Evolutionary conservation across 1,284 basidiomycete genomes (phyloP).

Genomic region (Trichosporon faecale): DNA sequence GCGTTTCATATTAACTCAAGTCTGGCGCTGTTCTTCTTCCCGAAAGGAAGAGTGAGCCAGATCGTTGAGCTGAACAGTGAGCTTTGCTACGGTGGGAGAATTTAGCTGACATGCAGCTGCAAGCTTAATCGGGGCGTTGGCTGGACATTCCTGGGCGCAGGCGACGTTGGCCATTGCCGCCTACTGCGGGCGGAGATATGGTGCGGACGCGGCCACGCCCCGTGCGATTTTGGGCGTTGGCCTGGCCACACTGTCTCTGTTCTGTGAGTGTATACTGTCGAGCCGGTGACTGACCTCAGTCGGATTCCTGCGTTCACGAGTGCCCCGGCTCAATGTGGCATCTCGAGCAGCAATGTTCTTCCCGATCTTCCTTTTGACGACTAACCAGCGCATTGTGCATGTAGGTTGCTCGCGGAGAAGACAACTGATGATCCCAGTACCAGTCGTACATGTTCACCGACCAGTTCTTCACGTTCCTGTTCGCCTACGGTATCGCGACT

Average conservation of each 20-base stretch:
- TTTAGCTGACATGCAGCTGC: conserved; percentile 8
- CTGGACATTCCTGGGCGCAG: conserved; percentile 42
- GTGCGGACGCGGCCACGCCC: conserved; percentile 33
- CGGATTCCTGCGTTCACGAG: conserved; percentile 43
- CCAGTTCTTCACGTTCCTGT: conserved; percentile 44
- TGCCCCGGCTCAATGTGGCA: conserved; percentile 41
- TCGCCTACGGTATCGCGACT: conserved; percentile 43
- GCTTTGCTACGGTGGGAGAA: conserved; percentile 1
- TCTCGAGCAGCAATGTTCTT: conserved; percentile 48
- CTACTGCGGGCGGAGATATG: conserved; percentile 35
- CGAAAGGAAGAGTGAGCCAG: conserved; percentile 41
- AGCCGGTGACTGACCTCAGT: conserved; percentile 24
- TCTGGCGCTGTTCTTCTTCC: conserved; percentile 51
- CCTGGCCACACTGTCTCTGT: conserved; percentile 39
- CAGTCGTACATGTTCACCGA: conserved; percentile 33
- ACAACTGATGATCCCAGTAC: conserved; percentile 1
- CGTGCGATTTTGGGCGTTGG: conserved; percentile 42
- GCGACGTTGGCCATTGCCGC: conserved; percentile 43
- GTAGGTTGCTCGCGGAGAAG: conserved; percentile 16
- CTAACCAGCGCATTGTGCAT: conserved; percentile 32
- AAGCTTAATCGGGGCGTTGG: conserved; percentile 32
- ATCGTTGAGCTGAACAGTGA: conserved; percentile 46
- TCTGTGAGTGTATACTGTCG: conserved; percentile 31
- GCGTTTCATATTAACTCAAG: conserved; percentile 49
- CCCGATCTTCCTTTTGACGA: conserved; percentile 47